Evolutionary conservation across 306 rosid species (phyloP), one percentile per base, ranked within the genome.

Genomic region (Begonia masoniana): DNA sequence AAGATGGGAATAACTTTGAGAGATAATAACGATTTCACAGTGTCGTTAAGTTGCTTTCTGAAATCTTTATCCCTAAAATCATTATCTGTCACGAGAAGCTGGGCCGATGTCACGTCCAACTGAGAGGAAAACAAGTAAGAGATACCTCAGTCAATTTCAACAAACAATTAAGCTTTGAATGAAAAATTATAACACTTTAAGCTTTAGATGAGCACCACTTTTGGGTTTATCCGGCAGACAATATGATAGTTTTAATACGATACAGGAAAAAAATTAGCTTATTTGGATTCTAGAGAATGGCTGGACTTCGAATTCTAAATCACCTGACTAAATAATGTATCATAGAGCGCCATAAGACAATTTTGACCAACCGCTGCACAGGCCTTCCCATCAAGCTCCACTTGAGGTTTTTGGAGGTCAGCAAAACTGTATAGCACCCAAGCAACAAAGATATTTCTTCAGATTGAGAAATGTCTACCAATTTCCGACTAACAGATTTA

Each of bases 291-390:
- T 21, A 21, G 24, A 21, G 3, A 21, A 21, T 21, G 24, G 24
- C 4, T 21, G 24, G 24, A 21, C 24, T 21, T 21, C 4, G 24
- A 21, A 21, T 21, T 21, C 39, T 31, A 31, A 31, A 31, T 50
- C 26, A 84, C 96, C 92, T 88, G 94, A 66, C 92, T 82, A 62
- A 88, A 88, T 91, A 84, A 77, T 21, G 88, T 68, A 69, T 88
- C 96, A 70, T 88, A 88, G 41, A 88, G 92, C 64, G 96, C 96
- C 96, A 88, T 88, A 61, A 88, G 96, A 63, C 96, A 81, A 52
- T 92, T 82, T 78, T 88, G 95, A 47, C 95, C 95, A 48, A 88
- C 96, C 19, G 92, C 84, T 23, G 96, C 96, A 68, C 95, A 88
- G 36, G 96, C 85, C 65, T 88, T 88, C 35, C 95, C 96, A 75